Evolutionary conservation across 305 asterid genomes (phyloP).

Genomic region (Solanum hybrid): DNA sequence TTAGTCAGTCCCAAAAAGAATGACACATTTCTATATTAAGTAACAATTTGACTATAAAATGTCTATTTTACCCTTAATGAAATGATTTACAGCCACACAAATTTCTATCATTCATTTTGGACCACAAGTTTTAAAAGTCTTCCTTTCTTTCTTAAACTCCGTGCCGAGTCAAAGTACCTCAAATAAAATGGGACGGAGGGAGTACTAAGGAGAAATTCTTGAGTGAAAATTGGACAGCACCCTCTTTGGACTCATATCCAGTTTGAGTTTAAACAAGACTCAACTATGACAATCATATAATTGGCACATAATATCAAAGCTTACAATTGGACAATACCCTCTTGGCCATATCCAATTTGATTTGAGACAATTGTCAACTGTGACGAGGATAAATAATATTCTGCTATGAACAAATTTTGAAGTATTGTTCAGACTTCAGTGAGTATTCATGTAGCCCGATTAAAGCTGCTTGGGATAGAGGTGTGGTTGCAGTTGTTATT

Average conservation of each 20-base stretch:
- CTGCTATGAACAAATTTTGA: not conserved
- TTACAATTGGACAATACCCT: not conserved
- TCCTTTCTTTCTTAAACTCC: no score
- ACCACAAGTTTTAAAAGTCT: no score
- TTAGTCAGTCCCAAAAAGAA: no score
- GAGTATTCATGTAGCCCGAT: not conserved
- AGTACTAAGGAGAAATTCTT: not conserved
- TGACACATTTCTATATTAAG: no score
- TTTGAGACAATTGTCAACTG: not conserved
- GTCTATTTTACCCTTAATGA: no score
- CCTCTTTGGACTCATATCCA: not conserved
- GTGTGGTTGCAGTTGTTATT: not conserved
- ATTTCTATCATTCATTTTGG: no score
- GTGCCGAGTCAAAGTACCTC: no score
- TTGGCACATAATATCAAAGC: not conserved
- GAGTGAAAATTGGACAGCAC: not conserved
- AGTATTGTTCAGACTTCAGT: not conserved
- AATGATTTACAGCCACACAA: no score
- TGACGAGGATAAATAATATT: not conserved
- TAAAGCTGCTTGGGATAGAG: not conserved
- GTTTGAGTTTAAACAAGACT: not conserved
- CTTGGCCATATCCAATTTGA: not conserved
- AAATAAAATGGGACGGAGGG: no score
- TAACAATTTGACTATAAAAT: no score
- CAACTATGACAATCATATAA: not conserved